Evolutionary conservation across 805 yeast genomes (phyloP), one percentile per base, ranked within the genome.

Genomic region (Monosporozyma aquatica): DNA sequence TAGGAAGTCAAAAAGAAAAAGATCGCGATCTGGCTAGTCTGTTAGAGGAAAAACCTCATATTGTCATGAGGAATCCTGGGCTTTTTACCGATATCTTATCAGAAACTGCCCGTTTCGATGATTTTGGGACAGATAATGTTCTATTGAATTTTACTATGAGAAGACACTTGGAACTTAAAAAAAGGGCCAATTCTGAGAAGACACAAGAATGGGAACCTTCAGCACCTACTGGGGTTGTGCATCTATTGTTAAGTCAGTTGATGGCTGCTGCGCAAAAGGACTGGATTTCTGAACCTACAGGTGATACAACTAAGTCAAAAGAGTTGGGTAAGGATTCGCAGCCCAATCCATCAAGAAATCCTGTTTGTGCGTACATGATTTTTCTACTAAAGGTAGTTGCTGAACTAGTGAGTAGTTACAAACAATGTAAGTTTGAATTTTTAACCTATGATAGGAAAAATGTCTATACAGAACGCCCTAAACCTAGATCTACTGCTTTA

Each of bases 351-450:
- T 59, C 71, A 37, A 69, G 66, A 43, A 83, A 82, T 54, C 65
- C 69, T 6, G 69, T 74, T 24, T 84, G 80, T 59, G 71, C 79
- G 0, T 80, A 83, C 52, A 76, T 78, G 45, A 72, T 80, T 35
- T 87, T 80, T 58, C 61, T 89, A 37, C 62, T 89, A 30, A 84
- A 79, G 49, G 63, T 76, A 0, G 60, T 87, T 30, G 71, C 79
- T 0, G 97, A 89, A 50, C 62, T 87, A 6, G 60, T 89, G 6
- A 75, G 80, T 2, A 83, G 95, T 2, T 89, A 87, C 57, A 82
- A 80, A 47, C 80, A 79, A 47, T 76, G 87, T 40, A 89, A 89
- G 58, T 70, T 83, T 39, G 95, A 87, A 52, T 82, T 89, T 53
- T 64, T 87, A 43, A 79, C 90, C 0, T 89, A 76, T 51, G 78